A percentile compares a stretch with the other conserved stretches of the same genome.
These are phyloP conservation scores for Cryomyces antarcticus DNA, from an alignment of 495 filamentous ascomycete species.

Conservation along the genomic window DNA sequence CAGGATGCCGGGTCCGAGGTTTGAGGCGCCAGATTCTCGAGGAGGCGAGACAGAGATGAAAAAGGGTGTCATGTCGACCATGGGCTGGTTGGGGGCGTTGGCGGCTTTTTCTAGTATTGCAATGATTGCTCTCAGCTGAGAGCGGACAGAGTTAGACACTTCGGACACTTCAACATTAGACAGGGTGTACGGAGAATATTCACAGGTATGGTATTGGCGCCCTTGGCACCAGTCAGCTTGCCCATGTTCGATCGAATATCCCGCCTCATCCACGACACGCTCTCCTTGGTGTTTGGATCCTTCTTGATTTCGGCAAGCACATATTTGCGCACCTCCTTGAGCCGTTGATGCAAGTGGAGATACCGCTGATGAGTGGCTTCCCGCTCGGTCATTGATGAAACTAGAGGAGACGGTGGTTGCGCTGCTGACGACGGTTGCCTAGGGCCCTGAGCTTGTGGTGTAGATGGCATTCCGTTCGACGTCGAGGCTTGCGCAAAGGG, in stretches of 20 bases:
- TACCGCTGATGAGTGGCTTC: slow-evolving; percentile 36
- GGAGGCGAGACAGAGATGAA: slow-evolving; percentile 19
- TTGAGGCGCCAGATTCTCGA: slow-evolving; percentile 29
- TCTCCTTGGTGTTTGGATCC: slow-evolving; percentile 35
- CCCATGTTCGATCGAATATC: slow-evolving; percentile 50
- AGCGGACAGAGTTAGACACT: background rate
- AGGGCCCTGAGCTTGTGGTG: background rate
- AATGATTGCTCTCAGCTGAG: slow-evolving; percentile 18
- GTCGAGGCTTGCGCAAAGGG: background rate
- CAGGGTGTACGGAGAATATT: slow-evolving; percentile 9
- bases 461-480: background rate
- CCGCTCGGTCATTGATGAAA: slow-evolving; percentile 14
- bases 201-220: slow-evolving; percentile 38
- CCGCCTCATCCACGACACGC: slow-evolving; percentile 57
- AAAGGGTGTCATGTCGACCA: slow-evolving; percentile 47
- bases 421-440: background rate
- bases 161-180: background rate
- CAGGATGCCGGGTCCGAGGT: slow-evolving; percentile 39
- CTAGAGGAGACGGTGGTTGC: background rate
- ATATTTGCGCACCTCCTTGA: slow-evolving; percentile 49
- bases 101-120: slow-evolving; percentile 25
- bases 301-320: slow-evolving; percentile 28
- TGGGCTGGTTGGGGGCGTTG: slow-evolving; percentile 26
- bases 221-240: slow-evolving; percentile 45
- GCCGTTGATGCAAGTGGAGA: slow-evolving; percentile 43